These are phyloP conservation scores for Ramaria sp. DNA, from an alignment of 768 basidiomycete genomes.

Conservation along the genomic window DNA sequence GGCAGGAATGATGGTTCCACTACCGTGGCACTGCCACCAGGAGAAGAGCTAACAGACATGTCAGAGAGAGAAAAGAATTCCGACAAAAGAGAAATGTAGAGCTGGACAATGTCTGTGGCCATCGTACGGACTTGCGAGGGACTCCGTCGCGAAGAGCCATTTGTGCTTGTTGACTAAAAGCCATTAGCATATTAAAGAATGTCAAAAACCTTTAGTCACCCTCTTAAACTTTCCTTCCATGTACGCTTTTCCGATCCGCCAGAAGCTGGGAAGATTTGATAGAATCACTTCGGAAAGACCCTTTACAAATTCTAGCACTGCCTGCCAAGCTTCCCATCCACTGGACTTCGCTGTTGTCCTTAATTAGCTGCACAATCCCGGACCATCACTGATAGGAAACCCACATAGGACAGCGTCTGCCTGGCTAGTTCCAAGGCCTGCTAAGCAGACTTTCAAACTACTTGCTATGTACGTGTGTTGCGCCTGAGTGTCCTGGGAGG, in stretches of 20 bases:
- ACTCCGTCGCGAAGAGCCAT: conserved; percentile 54
- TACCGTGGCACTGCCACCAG: conserved; percentile 22
- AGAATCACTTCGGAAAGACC: conserved; percentile 79
- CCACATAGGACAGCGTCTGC: conserved; percentile 52
- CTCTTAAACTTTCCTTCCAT: conserved; percentile 90
- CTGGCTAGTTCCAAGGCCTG: conserved; percentile 53
- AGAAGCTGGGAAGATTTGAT: conserved; percentile 82
- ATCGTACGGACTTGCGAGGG: conserved; percentile 77
- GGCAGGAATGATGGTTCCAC: conserved; percentile 51
- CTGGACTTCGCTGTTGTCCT: conserved; percentile 46
- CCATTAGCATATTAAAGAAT: background rate
- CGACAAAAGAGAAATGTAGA: conserved; percentile 76
- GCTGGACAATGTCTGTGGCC: conserved; percentile 78
- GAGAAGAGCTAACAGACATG: conserved; percentile 47
- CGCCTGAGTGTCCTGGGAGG: conserved; percentile 22
- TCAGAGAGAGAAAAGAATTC: conserved; percentile 82
- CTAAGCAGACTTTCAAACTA: conserved; percentile 51
- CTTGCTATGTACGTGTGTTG: conserved; percentile 35
- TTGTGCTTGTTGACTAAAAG: conserved; percentile 19
- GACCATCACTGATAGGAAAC: conserved; percentile 11
- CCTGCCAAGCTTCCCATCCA: conserved; percentile 75
- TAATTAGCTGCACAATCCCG: background rate
- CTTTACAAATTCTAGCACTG: conserved; percentile 70
- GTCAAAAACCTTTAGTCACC: conserved; percentile 32
- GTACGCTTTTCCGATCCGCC: conserved; percentile 84